Percentiles rank a stretch among this genome's conserved stretches.
phyloP scores from a whole-genome alignment of 345 rosid species.

The Moricandia arvensis region DNA sequence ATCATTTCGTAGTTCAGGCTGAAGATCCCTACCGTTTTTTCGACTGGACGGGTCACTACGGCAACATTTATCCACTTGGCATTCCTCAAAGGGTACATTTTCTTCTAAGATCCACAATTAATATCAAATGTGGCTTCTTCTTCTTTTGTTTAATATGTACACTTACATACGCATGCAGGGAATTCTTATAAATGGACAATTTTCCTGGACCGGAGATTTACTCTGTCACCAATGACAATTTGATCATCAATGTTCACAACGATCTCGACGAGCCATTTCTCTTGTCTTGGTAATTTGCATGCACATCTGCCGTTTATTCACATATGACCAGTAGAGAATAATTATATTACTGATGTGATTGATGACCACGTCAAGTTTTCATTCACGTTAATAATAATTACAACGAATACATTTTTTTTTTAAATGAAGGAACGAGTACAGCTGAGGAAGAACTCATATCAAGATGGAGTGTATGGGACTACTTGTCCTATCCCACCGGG shows the following conservation, averaged over 20 bases:
- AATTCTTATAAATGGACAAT: conserved; percentile 85
- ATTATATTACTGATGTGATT: too few species aligned
- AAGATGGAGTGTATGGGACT: conserved; percentile 93
- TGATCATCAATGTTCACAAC: conserved; percentile 82
- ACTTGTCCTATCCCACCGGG: conserved; percentile 98
- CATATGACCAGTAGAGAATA: not conserved
- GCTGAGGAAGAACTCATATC: conserved; percentile 77
- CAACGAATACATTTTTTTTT: not conserved
- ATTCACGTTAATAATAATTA: not conserved
- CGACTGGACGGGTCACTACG: conserved; percentile 75
- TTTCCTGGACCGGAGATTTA: conserved; percentile 91
- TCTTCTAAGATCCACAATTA: not conserved
- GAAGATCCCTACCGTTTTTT: conserved; percentile 66
- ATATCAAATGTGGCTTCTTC: not conserved
- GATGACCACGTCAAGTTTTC: conserved; percentile 24
- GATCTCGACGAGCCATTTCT: conserved; percentile 82
- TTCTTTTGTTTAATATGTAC: not conserved
- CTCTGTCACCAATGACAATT: conserved; percentile 78
- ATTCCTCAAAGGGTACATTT: conserved; percentile 48
- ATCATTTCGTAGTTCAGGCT: conserved; percentile 35
- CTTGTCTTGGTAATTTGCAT: conserved; percentile 48
- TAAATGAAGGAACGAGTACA: conserved; percentile 87
- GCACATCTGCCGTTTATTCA: conserved; percentile 23
- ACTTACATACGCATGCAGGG: conserved; percentile 43
- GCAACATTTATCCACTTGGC: conserved; percentile 64